A percentile compares a stretch with the other conserved stretches of the same genome.
These are phyloP conservation scores for Apiotrichum gracile DNA, from an alignment of 1,284 basidiomycete species.

Conservation along the genomic window DNA sequence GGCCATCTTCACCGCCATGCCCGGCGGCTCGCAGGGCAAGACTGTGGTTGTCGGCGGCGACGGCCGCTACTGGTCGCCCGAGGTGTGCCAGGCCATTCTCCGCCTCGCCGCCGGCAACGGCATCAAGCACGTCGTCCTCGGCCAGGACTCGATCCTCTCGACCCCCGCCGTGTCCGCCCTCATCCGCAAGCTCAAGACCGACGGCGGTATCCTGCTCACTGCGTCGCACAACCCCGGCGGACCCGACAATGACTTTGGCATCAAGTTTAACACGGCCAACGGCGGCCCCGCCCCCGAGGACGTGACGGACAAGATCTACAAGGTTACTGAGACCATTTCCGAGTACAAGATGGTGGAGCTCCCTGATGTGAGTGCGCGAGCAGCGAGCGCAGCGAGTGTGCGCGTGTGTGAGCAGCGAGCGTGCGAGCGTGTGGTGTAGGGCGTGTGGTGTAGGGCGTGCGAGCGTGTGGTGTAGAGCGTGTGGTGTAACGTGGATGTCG, in stretches of 20 bases:
- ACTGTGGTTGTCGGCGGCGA: slow-evolving; percentile 96
- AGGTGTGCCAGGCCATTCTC: slow-evolving; percentile 84
- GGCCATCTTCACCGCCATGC: slow-evolving; percentile 86
- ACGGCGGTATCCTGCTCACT: slow-evolving; percentile 96
- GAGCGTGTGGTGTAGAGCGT: too few relatives aligned
- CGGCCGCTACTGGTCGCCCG: slow-evolving; percentile 84
- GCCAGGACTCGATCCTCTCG: slow-evolving; percentile 84
- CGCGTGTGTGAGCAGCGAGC: too few relatives aligned
- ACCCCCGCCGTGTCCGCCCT: slow-evolving; percentile 95
- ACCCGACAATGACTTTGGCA: slow-evolving; percentile 95
- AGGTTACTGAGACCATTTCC: slow-evolving; percentile 78
- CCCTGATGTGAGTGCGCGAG: slow-evolving; percentile 60
- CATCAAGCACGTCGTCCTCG: slow-evolving; percentile 80
- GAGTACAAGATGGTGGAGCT: slow-evolving; percentile 81
- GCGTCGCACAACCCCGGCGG: slow-evolving; percentile 98
- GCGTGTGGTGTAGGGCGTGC: too few relatives aligned
- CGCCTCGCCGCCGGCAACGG: slow-evolving; percentile 87
- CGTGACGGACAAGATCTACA: slow-evolving; percentile 90
- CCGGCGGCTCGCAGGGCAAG: slow-evolving; percentile 59
- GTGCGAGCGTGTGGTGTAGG: too few relatives aligned
- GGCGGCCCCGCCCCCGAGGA: slow-evolving; percentile 94
- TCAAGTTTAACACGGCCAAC: slow-evolving; percentile 98
- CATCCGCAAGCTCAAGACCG: slow-evolving; percentile 91
- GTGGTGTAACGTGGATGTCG: too few relatives aligned
- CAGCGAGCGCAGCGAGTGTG: too few relatives aligned